Conservation (phyloP, 148 eudicot species). For the Rhododendron molle region DNA sequence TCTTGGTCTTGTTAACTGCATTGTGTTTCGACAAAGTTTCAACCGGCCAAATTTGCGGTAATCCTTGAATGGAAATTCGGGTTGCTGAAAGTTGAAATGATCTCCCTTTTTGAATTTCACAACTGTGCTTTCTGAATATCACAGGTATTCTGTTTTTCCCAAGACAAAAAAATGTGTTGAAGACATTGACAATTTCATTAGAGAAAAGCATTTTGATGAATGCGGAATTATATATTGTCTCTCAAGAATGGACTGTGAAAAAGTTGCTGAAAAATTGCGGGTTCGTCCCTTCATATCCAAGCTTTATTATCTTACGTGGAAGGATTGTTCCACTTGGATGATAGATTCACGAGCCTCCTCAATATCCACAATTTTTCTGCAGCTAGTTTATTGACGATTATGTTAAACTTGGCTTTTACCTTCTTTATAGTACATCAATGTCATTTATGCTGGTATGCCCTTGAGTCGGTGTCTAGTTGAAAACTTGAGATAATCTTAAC, state of each 20-base stretch:
- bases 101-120: conserved; percentile 4
- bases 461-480: background rate
- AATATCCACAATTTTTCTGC: background rate
- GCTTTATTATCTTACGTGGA: background rate
- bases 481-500: background rate
- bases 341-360: background rate
- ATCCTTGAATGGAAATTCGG: conserved; percentile 16
- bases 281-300: conserved; percentile 29
- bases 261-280: conserved; percentile 90
- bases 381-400: background rate
- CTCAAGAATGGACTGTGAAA: conserved; percentile 96
- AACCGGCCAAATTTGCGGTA: conserved; percentile 91
- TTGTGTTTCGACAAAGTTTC: conserved; percentile 93
- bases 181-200: conserved; percentile 78
- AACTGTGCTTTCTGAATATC: background rate
- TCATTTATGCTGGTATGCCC: background rate
- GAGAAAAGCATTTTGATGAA: conserved; percentile 73
- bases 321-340: background rate
- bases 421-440: background rate
- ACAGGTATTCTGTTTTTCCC: conserved; percentile 86
- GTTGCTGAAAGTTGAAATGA: conserved; percentile 7
- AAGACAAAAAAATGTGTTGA: conserved; percentile 94
- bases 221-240: conserved; percentile 97
- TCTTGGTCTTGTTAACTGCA: conserved; percentile 89
- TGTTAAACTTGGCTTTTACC: background rate